Evolutionary conservation across 2,329 filamentous ascomycete species (phyloP), one percentile per base, ranked within the genome.

Genomic region (Gliomastix tumulicola): DNA sequence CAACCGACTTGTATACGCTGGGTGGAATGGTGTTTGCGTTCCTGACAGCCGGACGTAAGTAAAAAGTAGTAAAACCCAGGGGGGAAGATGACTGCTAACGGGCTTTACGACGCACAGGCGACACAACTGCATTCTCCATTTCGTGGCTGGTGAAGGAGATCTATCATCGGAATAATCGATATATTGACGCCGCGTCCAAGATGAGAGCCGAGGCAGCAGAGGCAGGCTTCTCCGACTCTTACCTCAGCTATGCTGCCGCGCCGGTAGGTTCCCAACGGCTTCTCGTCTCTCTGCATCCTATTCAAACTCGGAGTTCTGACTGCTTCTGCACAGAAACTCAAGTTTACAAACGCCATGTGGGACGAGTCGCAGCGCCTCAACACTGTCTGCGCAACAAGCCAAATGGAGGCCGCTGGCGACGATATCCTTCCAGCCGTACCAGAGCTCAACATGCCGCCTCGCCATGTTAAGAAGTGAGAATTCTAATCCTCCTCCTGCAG

Each of bases 71-170:
- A n/a, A n/a, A n/a, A n/a, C n/a, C n/a, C n/a, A n/a, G n/a, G n/a
- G n/a, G n/a, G n/a, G n/a, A n/a, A n/a, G n/a, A n/a, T n/a, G n/a
- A n/a, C n/a, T n/a, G n/a, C n/a, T n/a, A n/a, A n/a, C n/a, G n/a
- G 12, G 12, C 10, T 32, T 32, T 32, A 16, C 17, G 7, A 18
- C n/a, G 13, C 17, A 25, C 11, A 32, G 30, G 30, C 17, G 30
- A 32, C 18, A 32, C 30, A 16, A 32, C 30, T 12, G 13, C 30
- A 9, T 32, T 16, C 30, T 16, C n/a, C 7, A 32, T 12, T 12
- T 9, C 30, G 7, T 32, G 30, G 30, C 30, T 32, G n/a, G 18
- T 32, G 30, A 32, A 32, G 30, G 30, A 32, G 30, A 32, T 32
- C 17, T 19, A 16, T 32, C 30, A 32, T 10, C 13, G 18, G 13